Percentiles rank a stretch among this genome's conserved stretches.
phyloP scores from a whole-genome alignment of 306 rosid genomes.

The Rubus idaeus region DNA sequence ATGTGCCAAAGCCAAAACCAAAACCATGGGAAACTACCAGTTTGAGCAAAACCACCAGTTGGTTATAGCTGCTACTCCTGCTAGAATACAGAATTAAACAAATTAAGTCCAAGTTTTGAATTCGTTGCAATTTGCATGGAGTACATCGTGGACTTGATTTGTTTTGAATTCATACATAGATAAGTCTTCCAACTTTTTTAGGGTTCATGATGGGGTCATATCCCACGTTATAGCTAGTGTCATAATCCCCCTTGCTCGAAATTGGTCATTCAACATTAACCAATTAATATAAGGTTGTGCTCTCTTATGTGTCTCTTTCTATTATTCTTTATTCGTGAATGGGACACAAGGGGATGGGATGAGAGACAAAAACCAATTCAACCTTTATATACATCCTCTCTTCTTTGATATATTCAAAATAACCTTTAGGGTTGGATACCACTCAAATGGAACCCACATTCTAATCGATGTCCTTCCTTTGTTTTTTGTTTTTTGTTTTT shows the following conservation, averaged over 20 bases:
- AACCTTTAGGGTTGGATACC: conserved; percentile 7
- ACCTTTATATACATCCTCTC: neutral
- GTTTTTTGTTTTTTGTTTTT: too few relatives aligned
- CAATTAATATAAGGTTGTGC: neutral
- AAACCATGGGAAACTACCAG: conserved; percentile 1
- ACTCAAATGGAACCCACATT: neutral
- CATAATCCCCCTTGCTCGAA: conserved; percentile 11
- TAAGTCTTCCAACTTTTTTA: neutral
- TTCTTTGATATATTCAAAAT: neutral
- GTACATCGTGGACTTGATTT: neutral
- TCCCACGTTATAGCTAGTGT: neutral
- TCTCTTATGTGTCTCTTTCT: neutral
- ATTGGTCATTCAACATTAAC: neutral
- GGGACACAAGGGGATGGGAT: conserved; percentile 7
- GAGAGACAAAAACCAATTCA: neutral
- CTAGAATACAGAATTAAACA: neutral
- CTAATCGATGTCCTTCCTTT: neutral
- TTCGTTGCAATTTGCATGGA: neutral
- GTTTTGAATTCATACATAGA: neutral
- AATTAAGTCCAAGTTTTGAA: neutral
- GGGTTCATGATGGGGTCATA: neutral
- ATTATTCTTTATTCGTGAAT: neutral
- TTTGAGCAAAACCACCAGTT: neutral
- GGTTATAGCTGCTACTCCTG: too few relatives aligned
- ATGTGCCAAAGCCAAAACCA: neutral